Evolutionary conservation across 2,329 filamentous ascomycete genomes (phyloP), one percentile per base, ranked within the genome.

Genomic region (Microdochium bolleyi): DNA sequence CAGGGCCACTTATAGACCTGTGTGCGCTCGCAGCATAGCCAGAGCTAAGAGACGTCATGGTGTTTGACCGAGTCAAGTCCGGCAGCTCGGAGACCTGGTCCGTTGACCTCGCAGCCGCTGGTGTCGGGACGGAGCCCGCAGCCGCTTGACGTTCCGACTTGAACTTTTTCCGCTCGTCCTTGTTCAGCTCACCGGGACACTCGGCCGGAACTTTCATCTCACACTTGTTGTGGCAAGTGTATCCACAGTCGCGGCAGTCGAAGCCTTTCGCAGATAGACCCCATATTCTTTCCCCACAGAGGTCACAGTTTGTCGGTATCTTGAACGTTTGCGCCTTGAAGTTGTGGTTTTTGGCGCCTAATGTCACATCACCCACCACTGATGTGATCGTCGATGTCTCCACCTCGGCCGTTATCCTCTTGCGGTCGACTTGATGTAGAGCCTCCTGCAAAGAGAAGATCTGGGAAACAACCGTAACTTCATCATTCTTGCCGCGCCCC

Each of bases 301-400:
- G 79, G 68, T 99, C 94, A 72, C 94, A 99, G 67, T 97, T 97
- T 3, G 94, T 99, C 0, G 95, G 95, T 55, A 99, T 96, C 69
- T 97, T 97, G 78, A 97, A 99, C 0, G 94, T 97, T 65, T 97
- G 91, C n/a, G 89, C 85, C 71, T 95, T 96, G 79, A 99, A 99
- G 64, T 95, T 94, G 74, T 99, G 94, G 64, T 92, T 96, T 67
- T 90, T 90, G 11, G 92, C 92, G 19, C 92, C 92, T 21, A 96
- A 76, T 2, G 92, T 96, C 52, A 99, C 81, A 66, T 99, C 94
- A 34, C 94, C 94, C 2, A 96, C 92, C 0, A 85, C 88, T 10
- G 85, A 77, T n/a, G 90, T 92, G 64, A 99, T 95, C 2, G 92
- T 96, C 1, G 88, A 87, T 9, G 92, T 92, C 70, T 99, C 94